Evolutionary conservation across 805 yeast genomes (phyloP).

Genomic region (Yarrowia sp.): DNA sequence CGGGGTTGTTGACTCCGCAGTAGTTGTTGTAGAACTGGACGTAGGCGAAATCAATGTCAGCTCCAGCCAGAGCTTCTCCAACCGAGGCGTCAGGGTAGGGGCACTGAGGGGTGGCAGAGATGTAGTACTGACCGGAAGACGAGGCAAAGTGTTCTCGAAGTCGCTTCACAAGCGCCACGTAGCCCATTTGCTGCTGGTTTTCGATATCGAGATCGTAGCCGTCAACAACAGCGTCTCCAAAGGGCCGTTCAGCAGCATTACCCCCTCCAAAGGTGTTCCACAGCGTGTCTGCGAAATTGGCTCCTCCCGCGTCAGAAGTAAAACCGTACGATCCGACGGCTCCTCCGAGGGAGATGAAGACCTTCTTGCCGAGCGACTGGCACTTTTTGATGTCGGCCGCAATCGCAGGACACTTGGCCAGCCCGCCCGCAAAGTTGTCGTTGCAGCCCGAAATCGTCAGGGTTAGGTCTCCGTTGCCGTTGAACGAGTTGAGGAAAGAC

Average conservation of each 20-base stretch:
- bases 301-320: constrained; percentile 56
- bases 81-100: constrained; percentile 63
- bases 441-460: constrained; percentile 33
- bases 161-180: constrained; percentile 55
- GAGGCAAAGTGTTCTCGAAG: constrained; percentile 45
- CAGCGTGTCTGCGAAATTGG: constrained; percentile 52
- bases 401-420: constrained; percentile 53
- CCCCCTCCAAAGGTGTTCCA: constrained; percentile 62
- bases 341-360: constrained; percentile 70
- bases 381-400: constrained; percentile 73
- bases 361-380: constrained; percentile 73
- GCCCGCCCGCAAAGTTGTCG: constrained; percentile 31
- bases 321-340: constrained; percentile 62
- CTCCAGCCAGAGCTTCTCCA: constrained; percentile 54
- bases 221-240: constrained; percentile 64
- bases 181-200: constrained; percentile 58
- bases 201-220: constrained; percentile 75
- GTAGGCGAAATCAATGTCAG: constrained; percentile 64
- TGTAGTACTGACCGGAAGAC: constrained; percentile 55
- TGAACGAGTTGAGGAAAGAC: constrained; percentile 70
- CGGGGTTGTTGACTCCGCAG: constrained; percentile 49
- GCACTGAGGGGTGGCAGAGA: constrained; percentile 75
- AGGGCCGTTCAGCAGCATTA: constrained; percentile 50
- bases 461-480: constrained; percentile 45
- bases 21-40: constrained; percentile 72